Evolutionary conservation across 1,284 basidiomycete species (phyloP).

Genomic region (Fistulinella cinereoalba): DNA sequence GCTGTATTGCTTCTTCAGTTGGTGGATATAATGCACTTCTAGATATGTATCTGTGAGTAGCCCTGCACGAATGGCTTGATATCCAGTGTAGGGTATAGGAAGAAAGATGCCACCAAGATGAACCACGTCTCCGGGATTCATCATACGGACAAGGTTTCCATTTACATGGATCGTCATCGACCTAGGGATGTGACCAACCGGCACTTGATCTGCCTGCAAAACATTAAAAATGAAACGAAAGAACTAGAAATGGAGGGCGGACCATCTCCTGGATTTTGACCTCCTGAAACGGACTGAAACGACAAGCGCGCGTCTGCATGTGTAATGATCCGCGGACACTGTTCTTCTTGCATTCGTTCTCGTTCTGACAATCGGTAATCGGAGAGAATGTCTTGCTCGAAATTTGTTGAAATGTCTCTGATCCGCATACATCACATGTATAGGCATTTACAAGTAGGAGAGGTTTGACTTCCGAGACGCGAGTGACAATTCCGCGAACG

Average conservation of each 20-base stretch:
- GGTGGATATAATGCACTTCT: conserved; percentile 88
- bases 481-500: conserved; percentile 95
- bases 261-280: conserved; percentile 99
- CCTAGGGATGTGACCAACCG: conserved; percentile 97
- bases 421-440: conserved; percentile 97
- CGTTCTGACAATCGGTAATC: conserved; percentile 82
- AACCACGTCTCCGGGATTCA: conserved; percentile 94
- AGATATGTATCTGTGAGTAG: conserved; percentile 98
- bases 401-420: conserved; percentile 98
- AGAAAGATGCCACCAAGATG: conserved; percentile 93
- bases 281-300: conserved; percentile 98
- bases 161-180: conserved; percentile 95
- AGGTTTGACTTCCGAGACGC: conserved; percentile 98
- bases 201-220: conserved; percentile 92
- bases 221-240: conserved; percentile 11
- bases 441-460: conserved; percentile 97
- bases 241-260: conserved; percentile 17
- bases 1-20: conserved; percentile 51
- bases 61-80: conserved; percentile 87
- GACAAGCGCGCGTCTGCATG: conserved; percentile 96
- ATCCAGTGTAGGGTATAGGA: conserved; percentile 90
- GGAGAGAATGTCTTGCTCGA: conserved; percentile 92
- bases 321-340: conserved; percentile 88
- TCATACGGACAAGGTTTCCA: conserved; percentile 93
- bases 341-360: conserved; percentile 81